These are phyloP conservation scores for Penicillium nucicola DNA, from an alignment of 495 filamentous ascomycete species.

Conservation along the genomic window DNA sequence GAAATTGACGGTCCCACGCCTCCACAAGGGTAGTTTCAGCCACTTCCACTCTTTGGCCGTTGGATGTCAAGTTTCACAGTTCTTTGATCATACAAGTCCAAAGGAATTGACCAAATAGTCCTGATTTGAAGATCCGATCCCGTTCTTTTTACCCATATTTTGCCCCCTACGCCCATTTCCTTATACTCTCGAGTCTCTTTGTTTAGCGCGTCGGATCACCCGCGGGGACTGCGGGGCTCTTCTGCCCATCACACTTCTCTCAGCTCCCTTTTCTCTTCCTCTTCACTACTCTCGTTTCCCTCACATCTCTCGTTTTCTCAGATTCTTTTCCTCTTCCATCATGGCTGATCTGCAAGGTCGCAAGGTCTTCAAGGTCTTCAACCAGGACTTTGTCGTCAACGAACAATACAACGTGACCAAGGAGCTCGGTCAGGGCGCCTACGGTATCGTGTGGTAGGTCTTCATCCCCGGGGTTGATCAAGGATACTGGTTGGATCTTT, in stretches of 20 bases:
- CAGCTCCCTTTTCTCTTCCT: slow-evolving; percentile 1
- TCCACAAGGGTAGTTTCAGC: no score
- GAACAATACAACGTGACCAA: slow-evolving; percentile 98
- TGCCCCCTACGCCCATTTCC: no score
- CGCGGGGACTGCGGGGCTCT: slow-evolving; percentile 29
- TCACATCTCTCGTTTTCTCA: slow-evolving; percentile 1
- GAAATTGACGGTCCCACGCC: no score
- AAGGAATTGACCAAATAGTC: no score
- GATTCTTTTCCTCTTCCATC: neutral
- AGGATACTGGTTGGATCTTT: slow-evolving; percentile 2
- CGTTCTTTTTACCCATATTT: no score
- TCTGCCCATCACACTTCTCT: slow-evolving; percentile 18
- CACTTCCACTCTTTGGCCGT: no score
- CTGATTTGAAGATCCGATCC: no score
- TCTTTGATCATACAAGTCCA: no score
- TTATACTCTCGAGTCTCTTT: neutral
- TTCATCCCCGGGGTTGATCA: neutral
- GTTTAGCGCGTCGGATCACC: slow-evolving; percentile 17
- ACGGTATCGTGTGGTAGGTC: slow-evolving; percentile 95
- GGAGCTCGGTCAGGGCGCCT: slow-evolving; percentile 96
- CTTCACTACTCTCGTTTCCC: neutral
- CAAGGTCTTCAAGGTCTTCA: slow-evolving; percentile 99
- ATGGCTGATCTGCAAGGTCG: slow-evolving; percentile 82
- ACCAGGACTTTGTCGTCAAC: slow-evolving; percentile 98
- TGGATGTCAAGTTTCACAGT: no score